A percentile compares a stretch with the other conserved stretches of the same genome.
phyloP scores from a whole-genome alignment of 371 early-diverging fungal genomes.

The Mortierella sp. region DNA sequence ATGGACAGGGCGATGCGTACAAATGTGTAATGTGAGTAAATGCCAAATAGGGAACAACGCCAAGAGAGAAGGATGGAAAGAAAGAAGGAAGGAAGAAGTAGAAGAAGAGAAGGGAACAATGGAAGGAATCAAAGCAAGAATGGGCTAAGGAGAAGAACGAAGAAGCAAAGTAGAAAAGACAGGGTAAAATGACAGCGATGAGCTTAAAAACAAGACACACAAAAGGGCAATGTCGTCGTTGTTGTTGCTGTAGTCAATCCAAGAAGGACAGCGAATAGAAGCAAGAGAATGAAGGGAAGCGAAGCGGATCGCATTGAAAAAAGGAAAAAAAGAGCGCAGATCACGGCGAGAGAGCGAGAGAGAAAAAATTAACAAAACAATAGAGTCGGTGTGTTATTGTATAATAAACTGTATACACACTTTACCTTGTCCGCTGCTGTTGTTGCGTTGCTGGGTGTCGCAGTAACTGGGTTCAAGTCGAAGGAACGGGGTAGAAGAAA shows the following conservation, averaged over 20 bases:
- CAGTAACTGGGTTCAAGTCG: too few relatives aligned
- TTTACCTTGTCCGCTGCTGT: conserved; percentile 11
- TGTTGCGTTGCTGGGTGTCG: neutral
- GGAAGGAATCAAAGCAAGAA: conserved; percentile 3
- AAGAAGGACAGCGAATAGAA: neutral
- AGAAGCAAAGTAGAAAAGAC: neutral
- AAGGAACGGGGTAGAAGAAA: neutral
- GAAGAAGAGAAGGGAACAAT: neutral
- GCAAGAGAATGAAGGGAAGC: neutral
- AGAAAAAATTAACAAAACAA: neutral
- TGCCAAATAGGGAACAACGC: conserved; percentile 11
- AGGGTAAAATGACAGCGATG: neutral
- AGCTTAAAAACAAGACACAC: neutral
- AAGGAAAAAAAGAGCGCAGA: neutral
- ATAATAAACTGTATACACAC: neutral
- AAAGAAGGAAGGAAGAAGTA: neutral
- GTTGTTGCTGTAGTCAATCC: neutral
- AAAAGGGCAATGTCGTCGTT: too few relatives aligned
- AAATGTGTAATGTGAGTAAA: neutral
- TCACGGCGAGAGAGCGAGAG: neutral
- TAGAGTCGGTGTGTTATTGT: neutral
- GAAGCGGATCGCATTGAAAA: neutral
- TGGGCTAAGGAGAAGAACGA: neutral
- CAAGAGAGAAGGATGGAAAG: neutral
- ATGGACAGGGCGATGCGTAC: conserved; percentile 9